Evolutionary conservation across 2,329 filamentous ascomycete species (phyloP).

Genomic region (Alternaria conjuncta): DNA sequence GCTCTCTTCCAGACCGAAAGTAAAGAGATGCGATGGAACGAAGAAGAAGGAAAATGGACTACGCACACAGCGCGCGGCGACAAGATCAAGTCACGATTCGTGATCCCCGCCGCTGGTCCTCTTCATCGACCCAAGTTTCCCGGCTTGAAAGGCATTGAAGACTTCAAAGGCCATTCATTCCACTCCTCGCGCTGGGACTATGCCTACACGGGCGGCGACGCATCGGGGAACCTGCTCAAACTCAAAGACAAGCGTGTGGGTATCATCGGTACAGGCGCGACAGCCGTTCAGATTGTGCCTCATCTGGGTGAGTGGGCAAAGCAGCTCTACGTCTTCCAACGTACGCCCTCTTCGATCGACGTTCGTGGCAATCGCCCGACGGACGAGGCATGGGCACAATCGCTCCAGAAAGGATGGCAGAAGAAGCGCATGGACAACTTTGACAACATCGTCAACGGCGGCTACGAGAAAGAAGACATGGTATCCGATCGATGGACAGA

Average conservation of each 20-base stretch:
- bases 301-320: conserved; percentile 55
- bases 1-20: conserved; percentile 56
- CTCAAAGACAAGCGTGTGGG: conserved; percentile 46
- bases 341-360: conserved; percentile 58
- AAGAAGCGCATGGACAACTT: conserved; percentile 55
- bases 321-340: conserved; percentile 63
- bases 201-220: conserved; percentile 31
- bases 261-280: conserved; percentile 45
- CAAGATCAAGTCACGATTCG: conserved; percentile 48
- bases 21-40: conserved; percentile 57
- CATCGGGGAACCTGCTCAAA: conserved; percentile 35
- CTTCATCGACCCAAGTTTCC: conserved; percentile 51
- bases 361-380: conserved; percentile 39
- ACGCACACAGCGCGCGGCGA: conserved; percentile 32
- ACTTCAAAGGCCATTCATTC: conserved; percentile 38
- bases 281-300: conserved; percentile 46
- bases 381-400: conserved; percentile 18
- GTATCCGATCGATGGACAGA: conserved; percentile 60
- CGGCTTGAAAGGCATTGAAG: conserved; percentile 28
- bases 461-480: conserved; percentile 46
- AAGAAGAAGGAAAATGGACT: conserved; percentile 42
- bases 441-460: conserved; percentile 46
- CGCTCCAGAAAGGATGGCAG: conserved; percentile 53
- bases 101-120: conserved; percentile 52
- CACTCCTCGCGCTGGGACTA: conserved; percentile 39